A percentile compares a stretch with the other conserved stretches of the same genome.
These are phyloP conservation scores for Berberis thunbergii DNA, from an alignment of 164 flowering plant species.

Conservation along the genomic window DNA sequence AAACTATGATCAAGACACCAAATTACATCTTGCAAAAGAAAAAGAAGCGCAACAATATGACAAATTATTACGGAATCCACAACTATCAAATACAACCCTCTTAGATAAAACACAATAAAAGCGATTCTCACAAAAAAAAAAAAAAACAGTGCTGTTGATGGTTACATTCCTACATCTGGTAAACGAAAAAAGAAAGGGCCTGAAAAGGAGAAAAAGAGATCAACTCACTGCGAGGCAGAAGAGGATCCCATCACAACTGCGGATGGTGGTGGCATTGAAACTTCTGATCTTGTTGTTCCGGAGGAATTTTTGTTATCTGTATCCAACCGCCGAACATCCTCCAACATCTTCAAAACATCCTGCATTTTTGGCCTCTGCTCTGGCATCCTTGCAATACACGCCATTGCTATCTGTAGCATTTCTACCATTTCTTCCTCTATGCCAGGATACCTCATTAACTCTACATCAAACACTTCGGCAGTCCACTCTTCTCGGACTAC, in stretches of 20 bases:
- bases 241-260: not conserved
- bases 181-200: not conserved
- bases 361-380: conserved; percentile 49
- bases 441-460: conserved; percentile 36
- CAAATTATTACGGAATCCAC: too few relatives aligned
- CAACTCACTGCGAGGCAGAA: not conserved
- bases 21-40: too few relatives aligned
- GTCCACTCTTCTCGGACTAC: conserved; percentile 72
- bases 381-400: conserved; percentile 40
- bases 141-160: too few relatives aligned
- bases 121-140: too few relatives aligned
- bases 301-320: conserved; percentile 27
- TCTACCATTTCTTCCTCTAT: conserved; percentile 65
- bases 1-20: too few relatives aligned
- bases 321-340: conserved; percentile 35
- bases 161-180: too few relatives aligned
- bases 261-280: conserved; percentile 4
- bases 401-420: conserved; percentile 62
- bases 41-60: too few relatives aligned
- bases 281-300: conserved; percentile 14
- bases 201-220: not conserved
- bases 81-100: too few relatives aligned
- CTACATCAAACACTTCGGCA: conserved; percentile 65
- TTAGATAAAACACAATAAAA: too few relatives aligned
- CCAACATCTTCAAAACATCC: conserved; percentile 45